phyloP scores from a whole-genome alignment of 208 protist genomes.

The Borovskyia barvae region DNA sequence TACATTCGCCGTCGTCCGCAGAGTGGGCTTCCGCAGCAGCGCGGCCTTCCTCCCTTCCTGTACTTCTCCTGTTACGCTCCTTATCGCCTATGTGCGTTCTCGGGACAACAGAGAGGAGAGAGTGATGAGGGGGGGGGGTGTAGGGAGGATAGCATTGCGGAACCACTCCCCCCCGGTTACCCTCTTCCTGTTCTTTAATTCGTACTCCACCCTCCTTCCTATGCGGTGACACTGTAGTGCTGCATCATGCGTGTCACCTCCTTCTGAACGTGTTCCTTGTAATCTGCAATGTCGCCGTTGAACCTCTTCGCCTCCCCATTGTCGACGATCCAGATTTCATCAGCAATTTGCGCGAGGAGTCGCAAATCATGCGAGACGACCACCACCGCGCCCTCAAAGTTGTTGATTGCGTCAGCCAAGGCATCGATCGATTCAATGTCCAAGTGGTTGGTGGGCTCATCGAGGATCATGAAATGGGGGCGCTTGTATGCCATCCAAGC shows the following conservation, averaged over 20 bases:
- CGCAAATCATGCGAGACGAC: constrained; percentile 97
- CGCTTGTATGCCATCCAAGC: constrained; percentile 90
- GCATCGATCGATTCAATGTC: constrained; percentile 97
- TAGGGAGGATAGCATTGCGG: neutral
- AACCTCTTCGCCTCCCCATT: constrained; percentile 83
- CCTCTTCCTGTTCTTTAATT: neutral
- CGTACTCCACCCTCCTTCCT: neutral
- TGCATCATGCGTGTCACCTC: constrained; percentile 85
- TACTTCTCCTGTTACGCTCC: no score
- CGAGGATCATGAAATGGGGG: constrained; percentile 97
- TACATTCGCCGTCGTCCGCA: no score
- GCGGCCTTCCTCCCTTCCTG: no score
- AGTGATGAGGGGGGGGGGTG: neutral
- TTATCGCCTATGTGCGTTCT: no score
- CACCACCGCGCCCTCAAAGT: constrained; percentile 94
- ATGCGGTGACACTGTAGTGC: constrained; percentile 36
- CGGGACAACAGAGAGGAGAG: no score
- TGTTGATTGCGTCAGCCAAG: constrained; percentile 91
- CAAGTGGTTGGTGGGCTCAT: constrained; percentile 98
- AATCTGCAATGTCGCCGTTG: constrained; percentile 90
- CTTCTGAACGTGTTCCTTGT: constrained; percentile 91
- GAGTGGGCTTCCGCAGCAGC: no score
- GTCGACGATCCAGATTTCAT: constrained; percentile 97
- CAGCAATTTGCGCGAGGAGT: constrained; percentile 93
- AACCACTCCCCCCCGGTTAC: neutral